Conservation (phyloP, 2,329 filamentous ascomycete genomes). For the Phyllosticta ampelicida region DNA sequence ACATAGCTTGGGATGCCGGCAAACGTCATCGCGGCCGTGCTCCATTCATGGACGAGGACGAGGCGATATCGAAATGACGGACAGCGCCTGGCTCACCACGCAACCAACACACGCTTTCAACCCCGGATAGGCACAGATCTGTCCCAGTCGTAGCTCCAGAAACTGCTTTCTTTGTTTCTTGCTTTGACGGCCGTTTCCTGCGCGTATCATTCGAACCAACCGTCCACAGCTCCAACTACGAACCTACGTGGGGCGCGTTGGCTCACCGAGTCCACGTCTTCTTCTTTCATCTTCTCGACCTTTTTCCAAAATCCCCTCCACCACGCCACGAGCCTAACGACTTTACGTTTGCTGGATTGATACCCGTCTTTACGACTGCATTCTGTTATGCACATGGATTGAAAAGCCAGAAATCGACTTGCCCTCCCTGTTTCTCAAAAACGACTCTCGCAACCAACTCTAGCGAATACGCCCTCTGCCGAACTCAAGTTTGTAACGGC, state of each 20-base stretch:
- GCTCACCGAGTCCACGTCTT: not conserved
- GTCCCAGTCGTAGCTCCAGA: not conserved
- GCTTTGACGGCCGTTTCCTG: not conserved
- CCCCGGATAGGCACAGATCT: not conserved
- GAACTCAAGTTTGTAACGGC: conserved; percentile 47
- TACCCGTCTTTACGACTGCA: conserved; percentile 1
- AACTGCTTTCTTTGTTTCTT: not conserved
- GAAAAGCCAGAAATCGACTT: not conserved
- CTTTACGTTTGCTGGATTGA: conserved; percentile 10
- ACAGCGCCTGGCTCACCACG: not conserved
- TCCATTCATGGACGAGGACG: too few relatives aligned
- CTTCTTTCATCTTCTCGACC: not conserved
- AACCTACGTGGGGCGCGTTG: not conserved
- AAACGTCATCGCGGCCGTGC: not conserved
- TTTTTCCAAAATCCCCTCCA: not conserved
- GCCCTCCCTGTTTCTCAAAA: not conserved
- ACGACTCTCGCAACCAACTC: not conserved
- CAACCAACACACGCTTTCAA: not conserved
- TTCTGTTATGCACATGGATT: conserved; percentile 6
- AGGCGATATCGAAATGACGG: not conserved
- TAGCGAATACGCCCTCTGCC: not conserved
- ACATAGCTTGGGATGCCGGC: not conserved
- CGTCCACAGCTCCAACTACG: not conserved
- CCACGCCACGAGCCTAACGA: conserved; percentile 7
- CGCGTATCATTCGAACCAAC: not conserved